Conservation (phyloP, 176 grass and related monocot genomes). For the Tillandsia fasciculata region DNA sequence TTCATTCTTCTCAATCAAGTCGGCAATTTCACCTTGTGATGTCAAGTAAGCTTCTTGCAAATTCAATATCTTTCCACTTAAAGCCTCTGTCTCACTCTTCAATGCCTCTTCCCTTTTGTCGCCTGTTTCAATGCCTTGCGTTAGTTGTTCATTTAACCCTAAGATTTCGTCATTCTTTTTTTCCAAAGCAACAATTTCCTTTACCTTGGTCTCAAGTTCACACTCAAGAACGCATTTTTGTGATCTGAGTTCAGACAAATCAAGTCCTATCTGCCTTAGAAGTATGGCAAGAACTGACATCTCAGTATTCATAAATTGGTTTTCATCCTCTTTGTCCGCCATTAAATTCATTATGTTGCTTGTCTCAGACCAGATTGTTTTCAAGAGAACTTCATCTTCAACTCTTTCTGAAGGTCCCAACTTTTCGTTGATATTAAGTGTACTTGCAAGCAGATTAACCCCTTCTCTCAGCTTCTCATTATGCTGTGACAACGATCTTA, state of each 20-base stretch:
- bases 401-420: slow-evolving; percentile 38
- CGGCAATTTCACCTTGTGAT: slow-evolving; percentile 37
- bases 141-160: slow-evolving; percentile 39
- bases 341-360: slow-evolving; percentile 43
- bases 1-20: slow-evolving; percentile 37
- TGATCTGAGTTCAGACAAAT: slow-evolving; percentile 47
- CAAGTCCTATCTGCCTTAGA: slow-evolving; percentile 53
- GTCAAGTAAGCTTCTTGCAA: slow-evolving; percentile 25
- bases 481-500: slow-evolving; percentile 31
- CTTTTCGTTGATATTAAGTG: slow-evolving; percentile 44
- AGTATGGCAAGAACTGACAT: slow-evolving; percentile 49
- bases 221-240: slow-evolving; percentile 47
- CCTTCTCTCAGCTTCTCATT: slow-evolving; percentile 55
- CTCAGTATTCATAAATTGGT: slow-evolving; percentile 45
- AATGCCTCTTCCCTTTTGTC: slow-evolving; percentile 37
- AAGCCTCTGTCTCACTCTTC: slow-evolving; percentile 38
- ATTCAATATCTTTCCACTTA: slow-evolving; percentile 36
- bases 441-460: slow-evolving; percentile 46
- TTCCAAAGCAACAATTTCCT: slow-evolving; percentile 30
- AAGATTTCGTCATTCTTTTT: slow-evolving; percentile 30
- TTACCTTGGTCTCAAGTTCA: slow-evolving; percentile 34
- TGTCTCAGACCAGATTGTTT: slow-evolving; percentile 38
- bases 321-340: slow-evolving; percentile 50
- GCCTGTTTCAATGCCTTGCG: slow-evolving; percentile 35
- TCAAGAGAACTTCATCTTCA: slow-evolving; percentile 48